Percentiles rank a stretch among this genome's conserved stretches.
phyloP scores from a whole-genome alignment of 2,329 filamentous ascomycete genomes.

The Lasiodiplodia sp. region DNA sequence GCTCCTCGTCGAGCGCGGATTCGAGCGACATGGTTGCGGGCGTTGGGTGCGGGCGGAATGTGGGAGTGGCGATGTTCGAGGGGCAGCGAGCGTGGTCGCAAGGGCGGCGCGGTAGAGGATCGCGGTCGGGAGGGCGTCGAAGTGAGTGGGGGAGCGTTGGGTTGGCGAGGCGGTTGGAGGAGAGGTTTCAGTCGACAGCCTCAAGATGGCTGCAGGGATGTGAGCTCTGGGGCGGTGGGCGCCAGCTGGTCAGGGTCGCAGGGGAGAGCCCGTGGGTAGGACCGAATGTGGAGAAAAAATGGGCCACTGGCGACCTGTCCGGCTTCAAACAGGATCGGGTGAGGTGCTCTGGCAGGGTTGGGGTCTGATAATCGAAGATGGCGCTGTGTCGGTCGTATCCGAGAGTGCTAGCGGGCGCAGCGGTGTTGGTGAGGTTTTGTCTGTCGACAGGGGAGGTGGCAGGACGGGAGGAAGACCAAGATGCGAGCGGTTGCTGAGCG shows the following conservation, averaged over 20 bases:
- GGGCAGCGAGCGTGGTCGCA: neutral
- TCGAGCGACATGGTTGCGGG: constrained; percentile 73
- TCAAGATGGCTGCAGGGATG: constrained; percentile 29
- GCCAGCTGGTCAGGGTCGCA: constrained; percentile 12
- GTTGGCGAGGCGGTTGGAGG: constrained; percentile 23
- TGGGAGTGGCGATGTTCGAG: neutral
- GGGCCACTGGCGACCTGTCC: constrained; percentile 16
- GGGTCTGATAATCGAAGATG: neutral
- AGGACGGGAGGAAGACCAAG: constrained; percentile 2
- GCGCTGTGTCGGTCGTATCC: constrained; percentile 6
- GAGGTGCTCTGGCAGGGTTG: constrained; percentile 2
- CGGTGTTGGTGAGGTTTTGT: constrained; percentile 26
- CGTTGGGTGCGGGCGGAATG: constrained; percentile 15
- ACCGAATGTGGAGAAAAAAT: constrained; percentile 29
- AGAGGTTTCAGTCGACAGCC: constrained; percentile 20
- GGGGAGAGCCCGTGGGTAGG: constrained; percentile 26
- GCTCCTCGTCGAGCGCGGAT: constrained; percentile 78
- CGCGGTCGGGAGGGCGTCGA: constrained; percentile 5
- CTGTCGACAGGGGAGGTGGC: constrained; percentile 24
- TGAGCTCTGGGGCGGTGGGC: constrained; percentile 22
- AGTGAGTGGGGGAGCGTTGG: neutral
- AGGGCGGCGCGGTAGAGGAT: neutral
- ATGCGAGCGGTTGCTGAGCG: constrained; percentile 17
- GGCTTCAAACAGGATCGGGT: neutral
- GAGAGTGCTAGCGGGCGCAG: constrained; percentile 15